Evolutionary conservation across 1,284 basidiomycete species (phyloP), one percentile per base, ranked within the genome.

Genomic region (Lentinus polychrous): DNA sequence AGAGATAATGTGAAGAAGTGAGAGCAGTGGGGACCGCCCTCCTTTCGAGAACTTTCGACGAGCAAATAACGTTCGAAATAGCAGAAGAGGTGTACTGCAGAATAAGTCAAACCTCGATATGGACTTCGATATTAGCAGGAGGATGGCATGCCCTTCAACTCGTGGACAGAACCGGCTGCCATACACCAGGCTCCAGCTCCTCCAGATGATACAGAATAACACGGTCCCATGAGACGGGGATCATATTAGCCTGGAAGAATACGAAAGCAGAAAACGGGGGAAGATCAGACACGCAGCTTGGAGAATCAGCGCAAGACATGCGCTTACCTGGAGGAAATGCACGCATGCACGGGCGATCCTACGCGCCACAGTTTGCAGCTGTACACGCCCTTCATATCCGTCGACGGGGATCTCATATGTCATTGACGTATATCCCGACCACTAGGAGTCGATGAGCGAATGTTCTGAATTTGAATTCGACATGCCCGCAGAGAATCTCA

Each of bases 331-430:
- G 50, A 88, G 71, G 63, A 85, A 88, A 61, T 88, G 85, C 46
- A 81, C 73, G 60, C 82, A 81, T 43, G 83, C 83, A 55, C 85
- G 74, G 17, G 79, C 78, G 43, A 85, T 76, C 47, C 85, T 73
- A 55, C 85, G 73, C 38, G 79, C 79, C 38, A 88, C 73, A 6
- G 83, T 84, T 62, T 78, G 73, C 27, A 86, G 66, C 55, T 80
- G 76, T 27, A 83, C 74, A 46, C 75, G 76, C 15, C 82, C 79
- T 49, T 79, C 75, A 58, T 82, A 82, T 8, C 73, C 73, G 54
- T 86, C 83, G 35, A 88, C 66, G 0, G 85, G 86, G 36, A 88
- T 81, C 58, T 86, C 81, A 57, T 87, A 88, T 40, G 81, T 86
- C 61, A 86, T 73, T 5, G 84, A 75, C 32, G 71, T 66, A 58